Conservation (phyloP, 164 flowering plant genomes). For the Hamamelis virginiana region DNA sequence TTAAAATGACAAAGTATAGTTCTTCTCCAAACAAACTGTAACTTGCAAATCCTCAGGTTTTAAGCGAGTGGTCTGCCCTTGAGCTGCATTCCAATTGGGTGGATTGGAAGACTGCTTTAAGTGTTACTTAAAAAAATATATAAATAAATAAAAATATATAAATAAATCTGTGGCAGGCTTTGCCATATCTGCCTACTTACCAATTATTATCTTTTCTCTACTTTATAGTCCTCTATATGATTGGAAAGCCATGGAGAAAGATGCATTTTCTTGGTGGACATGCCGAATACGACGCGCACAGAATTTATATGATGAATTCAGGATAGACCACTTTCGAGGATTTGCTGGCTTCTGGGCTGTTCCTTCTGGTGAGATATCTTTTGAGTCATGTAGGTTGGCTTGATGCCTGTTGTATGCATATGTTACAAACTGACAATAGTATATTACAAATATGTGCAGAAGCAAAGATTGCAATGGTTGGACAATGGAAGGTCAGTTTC, state of each 20-base stretch:
- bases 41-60: too few relatives aligned
- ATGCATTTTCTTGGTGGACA: conserved; percentile 91
- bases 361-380: conserved; percentile 74
- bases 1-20: too few relatives aligned
- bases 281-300: conserved; percentile 72
- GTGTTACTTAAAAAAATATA: too few relatives aligned
- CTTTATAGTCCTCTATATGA: conserved; percentile 53
- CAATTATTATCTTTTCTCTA: conserved; percentile 1
- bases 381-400: not conserved
- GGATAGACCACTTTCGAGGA: conserved; percentile 98
- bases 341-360: conserved; percentile 99
- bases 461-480: conserved; percentile 76
- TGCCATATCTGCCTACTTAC: not conserved
- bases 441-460: conserved; percentile 49
- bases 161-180: too few relatives aligned
- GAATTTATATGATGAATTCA: conserved; percentile 85
- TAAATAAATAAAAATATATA: too few relatives aligned
- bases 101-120: too few relatives aligned
- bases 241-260: conserved; percentile 93
- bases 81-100: too few relatives aligned
- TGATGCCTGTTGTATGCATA: not conserved
- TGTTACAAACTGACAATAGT: not conserved
- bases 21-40: too few relatives aligned
- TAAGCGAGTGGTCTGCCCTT: too few relatives aligned
- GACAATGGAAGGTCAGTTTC: conserved; percentile 84